A percentile compares a stretch with the other conserved stretches of the same genome.
Evolutionary conservation across 345 rosid species (phyloP).

Genomic region (Eucalyptus decipiens): DNA sequence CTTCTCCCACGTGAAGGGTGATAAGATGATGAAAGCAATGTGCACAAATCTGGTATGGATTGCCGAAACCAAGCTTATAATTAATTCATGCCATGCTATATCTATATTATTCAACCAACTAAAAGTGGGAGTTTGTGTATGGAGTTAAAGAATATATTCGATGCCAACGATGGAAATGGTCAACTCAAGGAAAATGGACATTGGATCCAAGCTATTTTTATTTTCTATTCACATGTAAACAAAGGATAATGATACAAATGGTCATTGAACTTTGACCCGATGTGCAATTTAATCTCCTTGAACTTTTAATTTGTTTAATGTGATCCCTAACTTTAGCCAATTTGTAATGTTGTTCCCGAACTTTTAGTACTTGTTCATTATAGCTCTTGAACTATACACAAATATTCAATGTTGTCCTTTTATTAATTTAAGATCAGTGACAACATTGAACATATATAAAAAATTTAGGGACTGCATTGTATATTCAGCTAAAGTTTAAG

Average conservation of each 20-base stretch:
- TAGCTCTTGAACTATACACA: too few species aligned
- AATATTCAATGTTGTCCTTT: too few species aligned
- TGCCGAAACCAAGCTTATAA: background rate
- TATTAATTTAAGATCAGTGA: too few species aligned
- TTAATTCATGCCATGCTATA: background rate
- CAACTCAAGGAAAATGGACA: background rate
- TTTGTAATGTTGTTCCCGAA: too few species aligned
- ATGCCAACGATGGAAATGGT: background rate
- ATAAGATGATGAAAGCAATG: background rate
- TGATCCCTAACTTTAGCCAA: too few species aligned
- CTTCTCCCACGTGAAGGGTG: background rate
- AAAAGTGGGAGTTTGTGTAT: background rate
- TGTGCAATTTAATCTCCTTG: too few species aligned
- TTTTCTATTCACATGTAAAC: background rate
- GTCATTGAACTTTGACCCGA: fast-evolving
- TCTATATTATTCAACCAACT: background rate
- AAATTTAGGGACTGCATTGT: too few species aligned
- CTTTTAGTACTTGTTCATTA: too few species aligned
- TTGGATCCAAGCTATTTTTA: background rate
- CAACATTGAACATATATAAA: too few species aligned
- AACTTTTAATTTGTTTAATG: too few species aligned
- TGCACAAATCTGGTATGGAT: background rate
- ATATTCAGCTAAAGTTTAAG: too few species aligned
- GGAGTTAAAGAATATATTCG: background rate
- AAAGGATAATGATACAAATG: too few species aligned